A percentile compares a stretch with the other conserved stretches of the same genome.
Conservation (phyloP, 495 filamentous ascomycete genomes). For the Clohesyomyces aquaticus region DNA sequence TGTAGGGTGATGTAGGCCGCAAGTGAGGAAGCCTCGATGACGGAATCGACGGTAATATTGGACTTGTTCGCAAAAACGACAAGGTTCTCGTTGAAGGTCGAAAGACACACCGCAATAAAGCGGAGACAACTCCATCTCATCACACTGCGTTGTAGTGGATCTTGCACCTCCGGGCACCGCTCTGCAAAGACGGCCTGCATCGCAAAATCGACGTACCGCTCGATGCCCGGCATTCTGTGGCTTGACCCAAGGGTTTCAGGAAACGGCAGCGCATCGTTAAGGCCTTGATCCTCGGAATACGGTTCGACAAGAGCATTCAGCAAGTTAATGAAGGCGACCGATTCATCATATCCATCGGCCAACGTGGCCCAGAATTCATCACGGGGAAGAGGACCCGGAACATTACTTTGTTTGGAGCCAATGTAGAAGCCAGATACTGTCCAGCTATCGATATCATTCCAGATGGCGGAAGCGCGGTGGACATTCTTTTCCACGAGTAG, state of each 20-base stretch:
- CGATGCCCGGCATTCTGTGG: slow-evolving; percentile 82
- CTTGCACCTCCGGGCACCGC: slow-evolving; percentile 62
- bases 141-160: slow-evolving; percentile 65
- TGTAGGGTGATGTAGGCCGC: slow-evolving; percentile 80
- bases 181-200: slow-evolving; percentile 71
- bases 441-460: slow-evolving; percentile 73
- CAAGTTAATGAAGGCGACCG: slow-evolving; percentile 77
- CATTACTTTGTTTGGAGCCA: slow-evolving; percentile 36
- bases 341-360: slow-evolving; percentile 72
- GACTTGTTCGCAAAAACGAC: slow-evolving; percentile 78
- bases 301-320: slow-evolving; percentile 70
- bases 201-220: slow-evolving; percentile 88
- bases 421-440: slow-evolving; percentile 40
- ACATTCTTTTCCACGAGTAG: slow-evolving; percentile 67
- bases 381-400: slow-evolving; percentile 42
- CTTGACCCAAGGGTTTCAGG: slow-evolving; percentile 82
- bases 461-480: slow-evolving; percentile 65
- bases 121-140: slow-evolving; percentile 77
- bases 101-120: slow-evolving; percentile 73
- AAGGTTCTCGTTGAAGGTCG: slow-evolving; percentile 88
- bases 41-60: slow-evolving; percentile 69
- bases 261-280: slow-evolving; percentile 81
- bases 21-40: slow-evolving; percentile 70
- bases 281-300: slow-evolving; percentile 55
- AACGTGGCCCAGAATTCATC: slow-evolving; percentile 56